Evolutionary conservation across 768 basidiomycete species (phyloP), one percentile per base, ranked within the genome.

Genomic region (Guyanaporus albipodus): DNA sequence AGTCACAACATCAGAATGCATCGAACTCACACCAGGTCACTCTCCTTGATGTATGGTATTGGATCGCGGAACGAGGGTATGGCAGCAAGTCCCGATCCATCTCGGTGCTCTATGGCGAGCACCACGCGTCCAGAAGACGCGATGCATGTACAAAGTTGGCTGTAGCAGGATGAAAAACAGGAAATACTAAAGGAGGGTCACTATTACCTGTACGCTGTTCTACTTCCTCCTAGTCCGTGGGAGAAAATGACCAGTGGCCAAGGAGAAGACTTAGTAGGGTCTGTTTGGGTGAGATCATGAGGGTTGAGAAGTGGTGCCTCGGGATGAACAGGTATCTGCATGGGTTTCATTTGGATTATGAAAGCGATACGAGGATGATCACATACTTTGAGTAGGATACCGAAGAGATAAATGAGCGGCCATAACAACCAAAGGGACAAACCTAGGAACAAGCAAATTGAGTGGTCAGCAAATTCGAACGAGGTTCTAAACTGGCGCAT

Each of bases 211-310:
- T 91, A 91, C 2, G 80, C 77, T 0, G 81, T 86, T 18, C 82
- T 70, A 34, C 76, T 80, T 4, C 89, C 90, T 17, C 80, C 84
- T 18, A 92, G 76, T 17, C 91, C 91, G 69, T 92, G 91, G 9
- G 85, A 88, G 67, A 91, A 92, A 32, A 93, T 75, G 24, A 91
- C 78, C 24, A 93, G 73, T 0, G 88, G 87, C 87, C 87, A 88
- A 38, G 75, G 73, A 15, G 67, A 53, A 22, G 55, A 35, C 44
- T 62, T 50, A 39, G 28, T 26, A 21, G 42, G 22, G 38, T 43
- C 28, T 2, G 24, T 12, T 21, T 23, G 38, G 10, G 26, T 7
- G 21, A 36, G 27, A 4, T 38, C 22, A 22, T 56, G 50, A 4
- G 56, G 56, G 10, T 73, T 40, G 4, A 79, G 70, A 18, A 83